These are phyloP conservation scores for Syncephalis fuscata DNA, from an alignment of 371 early-diverging fungal genomes.

Conservation along the genomic window DNA sequence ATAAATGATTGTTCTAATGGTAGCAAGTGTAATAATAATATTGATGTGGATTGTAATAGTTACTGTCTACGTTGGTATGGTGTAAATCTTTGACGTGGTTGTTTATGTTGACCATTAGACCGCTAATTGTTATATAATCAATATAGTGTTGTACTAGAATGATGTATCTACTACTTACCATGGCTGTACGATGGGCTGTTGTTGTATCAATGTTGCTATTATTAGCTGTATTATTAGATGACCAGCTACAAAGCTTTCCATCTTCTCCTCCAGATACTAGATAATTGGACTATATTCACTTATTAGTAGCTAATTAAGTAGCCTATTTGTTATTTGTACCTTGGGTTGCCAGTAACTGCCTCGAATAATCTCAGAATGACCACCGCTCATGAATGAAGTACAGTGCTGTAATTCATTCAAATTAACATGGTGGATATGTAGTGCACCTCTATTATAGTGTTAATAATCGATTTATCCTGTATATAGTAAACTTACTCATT, in stretches of 20 bases:
- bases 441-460: conserved; percentile 29
- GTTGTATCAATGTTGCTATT: not conserved
- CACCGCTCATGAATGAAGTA: conserved; percentile 26
- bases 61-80: too few relatives aligned
- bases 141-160: too few relatives aligned
- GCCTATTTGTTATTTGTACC: conserved; percentile 14
- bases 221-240: not conserved
- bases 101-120: too few relatives aligned
- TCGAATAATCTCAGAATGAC: conserved; percentile 55
- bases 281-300: conserved; percentile 14
- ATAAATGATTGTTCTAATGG: too few relatives aligned
- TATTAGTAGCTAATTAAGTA: not conserved
- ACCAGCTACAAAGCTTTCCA: conserved; percentile 51
- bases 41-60: too few relatives aligned
- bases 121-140: too few relatives aligned
- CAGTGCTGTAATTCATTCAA: conserved; percentile 46
- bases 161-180: too few relatives aligned
- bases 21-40: too few relatives aligned
- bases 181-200: too few relatives aligned
- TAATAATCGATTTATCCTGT: not conserved
- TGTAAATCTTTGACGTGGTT: too few relatives aligned
- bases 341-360: conserved; percentile 50
- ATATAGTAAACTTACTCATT: conserved; percentile 30
- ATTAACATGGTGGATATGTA: conserved; percentile 55
- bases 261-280: conserved; percentile 64